phyloP scores from a whole-genome alignment of 345 rosid species.

The Trapa incisa region DNA sequence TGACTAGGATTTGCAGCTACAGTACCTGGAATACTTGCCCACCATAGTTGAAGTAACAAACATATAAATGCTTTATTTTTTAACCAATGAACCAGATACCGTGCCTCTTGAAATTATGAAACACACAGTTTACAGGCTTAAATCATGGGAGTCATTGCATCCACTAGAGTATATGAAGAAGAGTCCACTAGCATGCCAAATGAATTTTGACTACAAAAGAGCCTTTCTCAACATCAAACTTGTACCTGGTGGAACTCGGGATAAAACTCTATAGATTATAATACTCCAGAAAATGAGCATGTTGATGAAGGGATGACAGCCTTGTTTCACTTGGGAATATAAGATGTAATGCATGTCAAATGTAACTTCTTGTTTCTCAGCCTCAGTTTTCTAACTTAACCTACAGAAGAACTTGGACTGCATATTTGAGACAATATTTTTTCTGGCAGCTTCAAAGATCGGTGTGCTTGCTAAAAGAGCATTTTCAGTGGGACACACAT shows the following conservation, averaged over 20 bases:
- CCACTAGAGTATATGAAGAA: background rate
- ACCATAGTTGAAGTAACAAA: background rate
- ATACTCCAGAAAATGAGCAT: background rate
- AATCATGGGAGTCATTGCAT: background rate
- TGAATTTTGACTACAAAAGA: background rate
- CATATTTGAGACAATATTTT: background rate
- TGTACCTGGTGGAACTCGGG: background rate
- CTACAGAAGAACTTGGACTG: background rate
- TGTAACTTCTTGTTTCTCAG: background rate
- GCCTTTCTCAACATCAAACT: background rate
- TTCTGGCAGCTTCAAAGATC: background rate
- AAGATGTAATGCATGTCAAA: background rate
- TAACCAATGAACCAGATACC: background rate
- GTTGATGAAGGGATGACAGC: background rate
- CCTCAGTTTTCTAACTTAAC: background rate
- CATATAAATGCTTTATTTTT: background rate
- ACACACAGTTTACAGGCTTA: background rate
- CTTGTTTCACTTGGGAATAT: background rate
- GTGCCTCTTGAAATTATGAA: background rate
- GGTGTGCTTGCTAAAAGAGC: background rate
- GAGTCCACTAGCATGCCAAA: background rate
- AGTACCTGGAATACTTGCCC: background rate
- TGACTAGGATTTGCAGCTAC: background rate
- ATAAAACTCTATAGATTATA: background rate
- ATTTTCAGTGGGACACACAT: background rate